Evolutionary conservation across 2,329 filamentous ascomycete genomes (phyloP).

Genomic region (Colletotrichum liaoningense): DNA sequence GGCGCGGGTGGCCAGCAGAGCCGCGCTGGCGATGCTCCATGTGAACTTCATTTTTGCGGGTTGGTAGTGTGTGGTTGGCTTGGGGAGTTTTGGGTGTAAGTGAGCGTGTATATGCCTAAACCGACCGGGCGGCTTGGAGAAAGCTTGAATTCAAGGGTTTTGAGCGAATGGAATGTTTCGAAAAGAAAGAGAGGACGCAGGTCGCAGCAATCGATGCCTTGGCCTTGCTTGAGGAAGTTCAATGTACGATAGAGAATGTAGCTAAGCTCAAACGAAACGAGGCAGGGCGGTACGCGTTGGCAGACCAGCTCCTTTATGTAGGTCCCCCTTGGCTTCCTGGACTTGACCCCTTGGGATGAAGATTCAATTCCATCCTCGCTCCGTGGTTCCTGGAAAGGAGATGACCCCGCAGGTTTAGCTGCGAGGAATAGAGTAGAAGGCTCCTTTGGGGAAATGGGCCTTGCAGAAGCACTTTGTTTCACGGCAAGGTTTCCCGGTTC

Average conservation of each 20-base stretch:
- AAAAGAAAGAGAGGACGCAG: constrained; percentile 35
- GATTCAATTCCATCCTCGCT: constrained; percentile 9
- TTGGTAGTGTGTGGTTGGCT: not conserved
- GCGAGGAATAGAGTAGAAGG: constrained; percentile 34
- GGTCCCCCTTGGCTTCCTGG: not conserved
- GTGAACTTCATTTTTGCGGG: constrained; percentile 31
- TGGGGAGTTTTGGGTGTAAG: not conserved
- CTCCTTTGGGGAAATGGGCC: constrained; percentile 14
- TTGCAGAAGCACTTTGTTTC: constrained; percentile 11
- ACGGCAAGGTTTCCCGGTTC: constrained; percentile 26
- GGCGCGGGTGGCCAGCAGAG: constrained; percentile 28
- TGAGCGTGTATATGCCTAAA: constrained; percentile 25
- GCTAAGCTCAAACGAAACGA: constrained; percentile 26
- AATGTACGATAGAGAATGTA: constrained; percentile 28
- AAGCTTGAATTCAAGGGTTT: constrained; percentile 16
- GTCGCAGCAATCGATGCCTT: constrained; percentile 35
- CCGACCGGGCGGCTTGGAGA: constrained; percentile 31
- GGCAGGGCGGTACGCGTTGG: not conserved
- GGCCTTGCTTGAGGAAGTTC: constrained; percentile 32
- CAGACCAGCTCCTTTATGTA: constrained; percentile 25
- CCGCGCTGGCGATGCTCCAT: constrained; percentile 32
- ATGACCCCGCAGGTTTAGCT: constrained; percentile 29
- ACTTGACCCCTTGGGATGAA: constrained; percentile 5
- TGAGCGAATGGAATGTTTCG: constrained; percentile 25
- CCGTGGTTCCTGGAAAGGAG: constrained; percentile 9